Evolutionary conservation across 176 grass and related monocot species (phyloP), one percentile per base, ranked within the genome.

Genomic region (Oryza rufipogon): DNA sequence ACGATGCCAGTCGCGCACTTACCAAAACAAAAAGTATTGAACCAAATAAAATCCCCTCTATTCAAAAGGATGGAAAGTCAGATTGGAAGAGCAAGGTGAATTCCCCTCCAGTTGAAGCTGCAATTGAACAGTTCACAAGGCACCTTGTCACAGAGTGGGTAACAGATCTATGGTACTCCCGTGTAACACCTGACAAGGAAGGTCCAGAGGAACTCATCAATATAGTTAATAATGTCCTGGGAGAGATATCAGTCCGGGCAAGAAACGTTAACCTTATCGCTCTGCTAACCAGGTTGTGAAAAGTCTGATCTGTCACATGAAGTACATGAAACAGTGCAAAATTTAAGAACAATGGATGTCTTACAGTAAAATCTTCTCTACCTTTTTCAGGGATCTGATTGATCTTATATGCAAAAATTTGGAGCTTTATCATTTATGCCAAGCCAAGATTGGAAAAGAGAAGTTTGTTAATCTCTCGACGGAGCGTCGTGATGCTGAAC

Each of bases 121-220:
- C 96, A 80, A 75, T 96, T 60, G 93, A 99, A 70, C 89, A 94
- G 71, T 96, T 99, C 77, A 89, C 93, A 46, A 92, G 96, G 67
- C 93, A 96, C 68, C 84, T 99, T 70, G 73, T 96, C 68, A 89
- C 86, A 36, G 96, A 99, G 73, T 99, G 96, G 96, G 83, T 99
- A 60, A 92, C 93, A 9, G 96, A 96, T 90, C 86, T 99, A 19
- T 99, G 96, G 96, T 99, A 99, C 83, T 94, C 89, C 25, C 93
- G 88, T 83, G 82, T 99, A 89, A 99, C 96, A 71, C 93, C 96
- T 66, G 93, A 99, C 79, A 96, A 86, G 69, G 86, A 96, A 42
- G 93, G 93, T 63, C 96, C 96, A 15, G 91, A 96, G 77, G 91
- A 94, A 83, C 81, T 99, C 68, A 69, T 99, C 65, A 51, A 80